These are phyloP conservation scores for Wickerhamiella spandovensis DNA, from an alignment of 805 yeast genomes.

Conservation along the genomic window DNA sequence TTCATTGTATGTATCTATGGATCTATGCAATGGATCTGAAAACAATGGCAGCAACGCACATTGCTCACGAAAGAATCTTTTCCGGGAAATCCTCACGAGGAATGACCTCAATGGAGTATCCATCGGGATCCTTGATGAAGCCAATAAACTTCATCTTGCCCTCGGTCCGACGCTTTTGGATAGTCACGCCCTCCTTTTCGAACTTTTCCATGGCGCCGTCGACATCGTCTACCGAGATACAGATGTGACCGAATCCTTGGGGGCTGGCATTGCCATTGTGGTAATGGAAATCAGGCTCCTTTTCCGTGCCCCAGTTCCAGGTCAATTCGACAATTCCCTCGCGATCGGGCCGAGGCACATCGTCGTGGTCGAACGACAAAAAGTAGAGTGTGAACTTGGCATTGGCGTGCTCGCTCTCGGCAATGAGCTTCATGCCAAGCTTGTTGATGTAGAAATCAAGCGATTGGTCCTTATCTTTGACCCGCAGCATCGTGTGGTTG, in stretches of 20 bases:
- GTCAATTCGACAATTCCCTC: slow-evolving; percentile 81
- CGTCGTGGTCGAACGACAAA: slow-evolving; percentile 47
- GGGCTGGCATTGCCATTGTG: slow-evolving; percentile 72
- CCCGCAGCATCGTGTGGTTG: slow-evolving; percentile 88
- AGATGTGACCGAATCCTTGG: slow-evolving; percentile 79
- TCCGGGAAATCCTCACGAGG: slow-evolving; percentile 28
- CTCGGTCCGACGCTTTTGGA: slow-evolving; percentile 33
- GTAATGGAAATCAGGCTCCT: slow-evolving; percentile 58
- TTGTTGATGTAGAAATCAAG: slow-evolving; percentile 65
- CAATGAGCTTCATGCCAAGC: slow-evolving; percentile 66
- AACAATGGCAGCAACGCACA: neutral
- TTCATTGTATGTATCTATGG: too few species aligned
- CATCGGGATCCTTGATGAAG: slow-evolving; percentile 78
- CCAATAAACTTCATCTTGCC: slow-evolving; percentile 52
- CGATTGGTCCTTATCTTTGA: slow-evolving; percentile 68
- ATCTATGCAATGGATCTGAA: too few species aligned
- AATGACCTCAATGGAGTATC: slow-evolving; percentile 68
- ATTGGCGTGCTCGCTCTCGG: slow-evolving; percentile 39
- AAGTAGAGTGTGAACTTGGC: slow-evolving; percentile 83
- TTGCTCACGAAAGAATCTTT: slow-evolving; percentile 1
- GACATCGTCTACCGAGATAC: slow-evolving; percentile 56
- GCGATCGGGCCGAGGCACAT: slow-evolving; percentile 31
- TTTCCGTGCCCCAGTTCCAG: slow-evolving; percentile 92
- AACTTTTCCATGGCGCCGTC: slow-evolving; percentile 39
- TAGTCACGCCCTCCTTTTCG: slow-evolving; percentile 32